Percentiles rank a stretch among this genome's conserved stretches.
Evolutionary conservation across 495 filamentous ascomycete species (phyloP).

Genomic region (Aspergillus campestris): DNA sequence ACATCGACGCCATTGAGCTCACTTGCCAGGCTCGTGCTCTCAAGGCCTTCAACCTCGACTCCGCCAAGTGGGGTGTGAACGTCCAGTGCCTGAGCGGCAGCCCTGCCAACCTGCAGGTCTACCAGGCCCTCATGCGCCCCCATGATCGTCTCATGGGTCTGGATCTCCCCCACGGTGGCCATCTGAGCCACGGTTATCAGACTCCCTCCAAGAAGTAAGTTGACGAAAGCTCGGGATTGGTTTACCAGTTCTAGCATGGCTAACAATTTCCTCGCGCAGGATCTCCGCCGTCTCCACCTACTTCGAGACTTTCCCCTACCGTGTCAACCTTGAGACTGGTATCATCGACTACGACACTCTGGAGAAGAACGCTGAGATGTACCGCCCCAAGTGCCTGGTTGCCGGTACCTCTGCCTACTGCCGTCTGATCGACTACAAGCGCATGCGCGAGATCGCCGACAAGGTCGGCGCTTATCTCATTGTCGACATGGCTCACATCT

Average conservation of each 20-base stretch:
- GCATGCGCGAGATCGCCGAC: slow-evolving; percentile 95
- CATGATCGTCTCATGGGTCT: slow-evolving; percentile 97
- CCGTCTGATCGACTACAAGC: slow-evolving; percentile 91
- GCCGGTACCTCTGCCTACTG: slow-evolving; percentile 98
- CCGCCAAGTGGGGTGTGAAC: slow-evolving; percentile 95
- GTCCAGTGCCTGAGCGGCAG: slow-evolving; percentile 84
- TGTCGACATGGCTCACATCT: slow-evolving; percentile 98
- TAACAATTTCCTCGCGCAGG: slow-evolving; percentile 29
- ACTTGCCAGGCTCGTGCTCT: slow-evolving; percentile 95
- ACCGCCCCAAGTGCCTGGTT: slow-evolving; percentile 91
- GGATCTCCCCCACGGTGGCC: slow-evolving; percentile 94
- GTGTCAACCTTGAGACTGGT: slow-evolving; percentile 82
- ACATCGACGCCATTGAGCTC: slow-evolving; percentile 93
- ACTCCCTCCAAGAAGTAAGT: slow-evolving; percentile 80
- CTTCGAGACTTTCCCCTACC: slow-evolving; percentile 93
- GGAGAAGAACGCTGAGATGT: slow-evolving; percentile 86
- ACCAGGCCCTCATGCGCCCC: slow-evolving; percentile 96
- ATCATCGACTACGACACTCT: slow-evolving; percentile 95
- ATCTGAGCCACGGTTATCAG: slow-evolving; percentile 98
- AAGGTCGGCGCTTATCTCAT: slow-evolving; percentile 90
- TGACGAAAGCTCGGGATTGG: background rate
- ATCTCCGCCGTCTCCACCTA: slow-evolving; percentile 91
- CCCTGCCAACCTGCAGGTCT: slow-evolving; percentile 96
- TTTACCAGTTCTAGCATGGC: background rate
- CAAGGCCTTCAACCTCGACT: slow-evolving; percentile 79